Base-by-base conservation (phyloP, 345 rosid species). In the Eucalyptus melliodora region DNA sequence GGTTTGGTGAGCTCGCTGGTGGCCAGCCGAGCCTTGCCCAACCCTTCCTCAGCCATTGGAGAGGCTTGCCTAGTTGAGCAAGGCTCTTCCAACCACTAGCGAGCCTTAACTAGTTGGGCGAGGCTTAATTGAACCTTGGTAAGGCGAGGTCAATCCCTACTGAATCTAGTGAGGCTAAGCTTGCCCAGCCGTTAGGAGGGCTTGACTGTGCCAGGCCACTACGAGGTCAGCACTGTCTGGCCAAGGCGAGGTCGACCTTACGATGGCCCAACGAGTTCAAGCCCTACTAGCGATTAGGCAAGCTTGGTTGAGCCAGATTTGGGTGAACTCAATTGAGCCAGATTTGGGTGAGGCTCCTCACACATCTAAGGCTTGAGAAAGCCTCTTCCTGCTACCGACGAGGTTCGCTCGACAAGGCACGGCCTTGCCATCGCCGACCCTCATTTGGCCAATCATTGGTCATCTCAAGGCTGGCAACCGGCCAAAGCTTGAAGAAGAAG, bases 191-290 rank as follows among this genome's bases (percentile, higher is more conserved):
- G 0, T 0, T 16, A 0, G 8, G 21, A 51, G 55, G 8, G 55
- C 55, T 3, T 0, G 19, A 50, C 19, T 0, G 0, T 50, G 53
- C 1, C 0, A 0, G 0, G 19, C 53, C 53, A 50, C 1, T 6
- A 0, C 8, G 3, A 50, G 53, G 19, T 16, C 8, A 3, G 2
- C 21, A 51, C 4, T 0, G 0, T 8, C 0, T 3, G 1, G 21
- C 55, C 55, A 3, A 51, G 55, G 0, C 9, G 0, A 51, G 55
- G 55, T 51, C 0, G 0, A 51, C 55, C 55, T 51, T 51, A 16
- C 0, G 0, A 0, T 51, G 55, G 55, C 55, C 55, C 1, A 6
- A 6, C 8, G 1, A 50, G 19, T 6, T 50, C 8, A 6, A 50
- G 53, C 53, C 53, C 8, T 16, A 50, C 19, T 3, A 2, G 1